Base-by-base conservation (phyloP, 2,329 filamentous ascomycete genomes). In the Cladosporium cucumerinum region DNA sequence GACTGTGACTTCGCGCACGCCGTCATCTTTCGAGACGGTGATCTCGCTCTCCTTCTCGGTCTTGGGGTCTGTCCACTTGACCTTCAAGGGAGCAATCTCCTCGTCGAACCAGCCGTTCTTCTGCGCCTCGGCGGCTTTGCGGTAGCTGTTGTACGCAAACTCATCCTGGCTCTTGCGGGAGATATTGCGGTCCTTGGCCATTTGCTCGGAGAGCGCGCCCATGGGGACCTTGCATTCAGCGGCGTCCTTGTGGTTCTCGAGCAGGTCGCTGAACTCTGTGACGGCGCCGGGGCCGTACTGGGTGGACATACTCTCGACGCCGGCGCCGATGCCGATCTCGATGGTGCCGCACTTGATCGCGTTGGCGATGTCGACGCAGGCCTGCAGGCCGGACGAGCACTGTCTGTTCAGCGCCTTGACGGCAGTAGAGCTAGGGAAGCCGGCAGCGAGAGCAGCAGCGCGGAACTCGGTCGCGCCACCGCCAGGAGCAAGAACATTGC, bases 141-240 rank as follows among this genome's bases (percentile, higher is more conserved):
- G 89, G 84, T 96, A 98, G 48, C 92, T 96, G 3, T 84, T 80
- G n/a, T 94, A 94, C 16, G 95, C 95, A 78, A 98, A 99, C n/a
- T 87, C 86, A 77, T 99, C 95, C 80, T 98, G 95, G 61, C 85
- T 82, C 12, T 83, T 80, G 67, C 95, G 89, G 65, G 82, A 74
- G 74, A 98, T 86, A 66, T 85, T 83, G 73, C 89, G 87, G 77
- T 93, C 92, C 80, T 92, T 90, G 71, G 94, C 95, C 94, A 98
- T 97, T 74, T 94, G 80, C 81, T 99, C 95, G 30, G 92, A 97
- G 58, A 98, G 84, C 12, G 93, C 86, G 72, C 94, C 94, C 95
- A 98, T 98, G 77, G 93, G 89, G 3, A 98, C 94, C 82, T 96
- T 97, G 88, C 95, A 99, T 85, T 97, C 96, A 74, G 90, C 90